Base-by-base conservation (phyloP, 345 rosid species). In the Acer saccharum region DNA sequence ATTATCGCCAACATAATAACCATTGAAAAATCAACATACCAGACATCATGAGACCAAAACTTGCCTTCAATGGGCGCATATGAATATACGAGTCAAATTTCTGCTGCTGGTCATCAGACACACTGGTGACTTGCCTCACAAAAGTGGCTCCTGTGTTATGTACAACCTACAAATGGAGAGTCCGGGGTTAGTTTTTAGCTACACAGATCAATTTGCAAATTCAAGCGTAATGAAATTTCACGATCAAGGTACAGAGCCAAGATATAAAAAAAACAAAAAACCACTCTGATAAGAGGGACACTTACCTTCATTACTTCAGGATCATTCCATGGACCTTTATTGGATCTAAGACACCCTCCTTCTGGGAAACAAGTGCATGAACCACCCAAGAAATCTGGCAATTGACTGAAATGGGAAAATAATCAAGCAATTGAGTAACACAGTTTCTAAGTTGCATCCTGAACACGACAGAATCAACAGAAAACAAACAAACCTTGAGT, bases 291-390 rank as follows among this genome's bases (percentile, higher is more conserved):
- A 75, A 58, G 67, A 71, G 35, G 69, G 25, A 77, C n/a, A 39
- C 48, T 29, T 83, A 93, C 99, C 96, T 96, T 96, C 97, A 92
- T 87, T 82, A 89, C 83, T 63, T 87, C 91, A 76, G 97, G 94
- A 81, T 96, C 97, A 80, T 91, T 90, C 97, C 98, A 96, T 35
- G 99, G 99, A 80, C 98, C 99, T 87, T 91, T 92, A 71, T 90
- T 87, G 78, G 99, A 96, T 64, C 92, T 88, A 76, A 92, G 95
- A 81, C 99, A 96, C 57, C 97, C 99, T 84, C 99, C 97, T 60
- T 88, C 93, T 2, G 74, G 78, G 57, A 89, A 84, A 81, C 99
- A 96, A 76, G 86, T 81, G 87, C 99, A 95, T 21, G 95, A 92
- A 70, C 99, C 99, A 69, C 99, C 99, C 67, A 95, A 86, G 81